These are phyloP conservation scores for Patellifolia procumbens DNA, from an alignment of 179 eudicot genomes.

Conservation along the genomic window DNA sequence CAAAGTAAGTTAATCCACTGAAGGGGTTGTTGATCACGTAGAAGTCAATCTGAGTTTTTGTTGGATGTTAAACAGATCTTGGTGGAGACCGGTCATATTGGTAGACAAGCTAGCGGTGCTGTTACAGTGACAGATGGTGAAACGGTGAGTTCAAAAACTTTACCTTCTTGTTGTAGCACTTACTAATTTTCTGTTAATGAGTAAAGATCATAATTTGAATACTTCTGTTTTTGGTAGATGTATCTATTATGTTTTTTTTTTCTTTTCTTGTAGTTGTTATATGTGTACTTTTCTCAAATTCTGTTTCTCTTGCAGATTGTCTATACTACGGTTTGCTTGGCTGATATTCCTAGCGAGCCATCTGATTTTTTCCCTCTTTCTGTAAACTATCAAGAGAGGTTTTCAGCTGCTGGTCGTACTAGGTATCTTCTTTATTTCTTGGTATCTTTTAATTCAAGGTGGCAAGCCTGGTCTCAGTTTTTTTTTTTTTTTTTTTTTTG, in stretches of 20 bases:
- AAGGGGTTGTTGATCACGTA: not conserved
- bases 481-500: too few species aligned
- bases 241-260: not conserved
- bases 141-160: conserved; percentile 61
- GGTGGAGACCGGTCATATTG: conserved; percentile 97
- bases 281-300: conserved; percentile 4
- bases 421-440: conserved; percentile 44
- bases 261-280: conserved; percentile 14
- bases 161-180: conserved; percentile 4
- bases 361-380: conserved; percentile 93
- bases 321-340: conserved; percentile 86
- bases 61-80: conserved; percentile 58
- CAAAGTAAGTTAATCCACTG: not conserved
- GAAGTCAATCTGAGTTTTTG: conserved; percentile 9
- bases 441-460: not conserved
- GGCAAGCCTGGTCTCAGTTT: too few species aligned
- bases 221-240: not conserved
- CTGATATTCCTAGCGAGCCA: conserved; percentile 96
- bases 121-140: conserved; percentile 98
- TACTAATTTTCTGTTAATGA: conserved; percentile 8
- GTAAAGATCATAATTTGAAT: not conserved
- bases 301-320: conserved; percentile 61
- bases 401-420: conserved; percentile 99
- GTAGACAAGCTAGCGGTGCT: conserved; percentile 97
- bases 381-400: conserved; percentile 97